Percentiles rank a stretch among this genome's conserved stretches.
These are phyloP conservation scores for Kodamaea restingae DNA, from an alignment of 805 yeast species.

Conservation along the genomic window DNA sequence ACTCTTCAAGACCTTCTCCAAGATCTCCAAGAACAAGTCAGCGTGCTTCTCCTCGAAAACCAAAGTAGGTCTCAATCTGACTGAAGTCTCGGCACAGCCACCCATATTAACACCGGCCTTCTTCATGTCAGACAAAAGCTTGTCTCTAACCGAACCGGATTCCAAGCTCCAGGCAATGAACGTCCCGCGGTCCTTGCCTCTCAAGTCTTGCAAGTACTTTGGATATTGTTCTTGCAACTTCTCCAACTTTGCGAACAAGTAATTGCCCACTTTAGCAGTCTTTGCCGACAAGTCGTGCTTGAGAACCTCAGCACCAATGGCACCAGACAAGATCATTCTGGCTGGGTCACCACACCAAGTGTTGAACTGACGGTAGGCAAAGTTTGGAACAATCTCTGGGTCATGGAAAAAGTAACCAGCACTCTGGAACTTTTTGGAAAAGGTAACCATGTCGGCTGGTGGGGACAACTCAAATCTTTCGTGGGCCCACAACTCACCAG, in stretches of 20 bases:
- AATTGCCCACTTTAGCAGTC: conserved; percentile 61
- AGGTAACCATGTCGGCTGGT: conserved; percentile 80
- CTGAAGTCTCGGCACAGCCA: conserved; percentile 76
- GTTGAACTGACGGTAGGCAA: conserved; percentile 86
- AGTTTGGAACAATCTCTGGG: conserved; percentile 67
- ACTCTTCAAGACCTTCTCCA: conserved; percentile 36
- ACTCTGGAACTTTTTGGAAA: conserved; percentile 84
- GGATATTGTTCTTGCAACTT: conserved; percentile 55
- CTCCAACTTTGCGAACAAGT: conserved; percentile 56
- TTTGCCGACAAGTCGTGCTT: conserved; percentile 55
- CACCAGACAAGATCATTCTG: conserved; percentile 68
- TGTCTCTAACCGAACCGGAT: conserved; percentile 52
- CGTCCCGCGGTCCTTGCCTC: conserved; percentile 74
- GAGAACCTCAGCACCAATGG: conserved; percentile 62
- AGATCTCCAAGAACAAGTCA: conserved; percentile 51
- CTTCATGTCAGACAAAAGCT: conserved; percentile 58
- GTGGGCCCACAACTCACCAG: conserved; percentile 85
- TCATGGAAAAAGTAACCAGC: conserved; percentile 83
- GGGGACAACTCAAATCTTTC: conserved; percentile 75
- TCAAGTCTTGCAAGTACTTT: conserved; percentile 46
- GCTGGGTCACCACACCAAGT: conserved; percentile 95
- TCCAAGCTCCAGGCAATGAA: conserved; percentile 79
- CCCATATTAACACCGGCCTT: conserved; percentile 72
- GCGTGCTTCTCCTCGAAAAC: conserved; percentile 79
- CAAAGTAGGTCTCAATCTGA: conserved; percentile 77